Conservation (phyloP, 345 rosid species). For the Acer yangbiense region DNA sequence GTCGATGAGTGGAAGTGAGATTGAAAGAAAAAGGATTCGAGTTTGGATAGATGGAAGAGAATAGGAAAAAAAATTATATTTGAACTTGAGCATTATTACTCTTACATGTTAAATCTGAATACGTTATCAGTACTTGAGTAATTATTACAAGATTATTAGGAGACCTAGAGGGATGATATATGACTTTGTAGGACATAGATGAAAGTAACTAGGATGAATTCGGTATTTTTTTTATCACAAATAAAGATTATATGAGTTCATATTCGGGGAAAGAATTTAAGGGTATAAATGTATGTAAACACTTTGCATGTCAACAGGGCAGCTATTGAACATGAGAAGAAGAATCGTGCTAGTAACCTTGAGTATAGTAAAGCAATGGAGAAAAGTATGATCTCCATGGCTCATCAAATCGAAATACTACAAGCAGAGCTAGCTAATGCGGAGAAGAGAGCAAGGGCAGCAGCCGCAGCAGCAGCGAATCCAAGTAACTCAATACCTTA, state of each 20-base stretch:
- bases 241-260: background rate
- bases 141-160: background rate
- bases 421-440: constrained; percentile 43
- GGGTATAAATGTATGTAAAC: background rate
- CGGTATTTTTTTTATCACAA: background rate
- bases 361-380: constrained; percentile 66
- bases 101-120: too few relatives aligned
- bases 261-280: background rate
- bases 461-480: constrained; percentile 35
- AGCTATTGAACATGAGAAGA: constrained; percentile 79
- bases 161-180: background rate
- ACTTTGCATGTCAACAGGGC: constrained; percentile 40
- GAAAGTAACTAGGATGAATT: background rate
- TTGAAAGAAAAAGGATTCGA: too few relatives aligned
- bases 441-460: constrained; percentile 51
- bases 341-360: constrained; percentile 59
- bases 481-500: constrained; percentile 40
- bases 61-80: background rate
- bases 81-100: too few relatives aligned
- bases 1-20: background rate
- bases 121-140: too few relatives aligned
- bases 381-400: constrained; percentile 47
- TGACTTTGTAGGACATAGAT: background rate
- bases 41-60: background rate
- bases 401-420: constrained; percentile 56